Conservation (phyloP, 2,329 filamentous ascomycete species). For the Raffaelea arxii region DNA sequence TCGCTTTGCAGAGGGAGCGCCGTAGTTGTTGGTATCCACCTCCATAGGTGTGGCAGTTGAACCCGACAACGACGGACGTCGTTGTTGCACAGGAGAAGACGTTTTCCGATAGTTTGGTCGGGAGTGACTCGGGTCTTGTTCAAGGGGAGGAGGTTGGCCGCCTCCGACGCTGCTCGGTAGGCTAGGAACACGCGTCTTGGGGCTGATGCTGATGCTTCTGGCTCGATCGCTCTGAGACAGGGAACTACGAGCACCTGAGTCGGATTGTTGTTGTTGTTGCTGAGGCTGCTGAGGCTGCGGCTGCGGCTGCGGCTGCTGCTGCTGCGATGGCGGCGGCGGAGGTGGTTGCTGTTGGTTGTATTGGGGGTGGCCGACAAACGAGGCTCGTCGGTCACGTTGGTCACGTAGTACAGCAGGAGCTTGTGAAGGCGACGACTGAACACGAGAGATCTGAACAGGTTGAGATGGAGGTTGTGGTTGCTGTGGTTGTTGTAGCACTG, state of each 20-base stretch:
- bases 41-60: conserved; percentile 15
- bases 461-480: too few relatives aligned
- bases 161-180: conserved; percentile 33
- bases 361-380: too few relatives aligned
- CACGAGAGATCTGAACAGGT: too few relatives aligned
- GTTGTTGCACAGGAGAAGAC: not conserved
- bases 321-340: conserved; percentile 7
- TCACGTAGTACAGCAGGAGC: too few relatives aligned
- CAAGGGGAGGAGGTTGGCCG: conserved; percentile 14
- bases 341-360: not conserved
- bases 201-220: conserved; percentile 64
- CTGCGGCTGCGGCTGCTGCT: conserved; percentile 12
- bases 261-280: conserved; percentile 15
- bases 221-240: conserved; percentile 55
- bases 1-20: conserved; percentile 34
- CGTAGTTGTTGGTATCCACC: conserved; percentile 22
- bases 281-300: conserved; percentile 22
- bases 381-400: too few relatives aligned
- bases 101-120: not conserved
- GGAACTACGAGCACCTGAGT: conserved; percentile 33
- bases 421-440: too few relatives aligned
- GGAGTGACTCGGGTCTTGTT: not conserved
- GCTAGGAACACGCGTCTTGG: conserved; percentile 58
- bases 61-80: not conserved
- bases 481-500: too few relatives aligned